phyloP scores from a whole-genome alignment of 2,329 filamentous ascomycete genomes.

The Aaosphaeria arxii region DNA sequence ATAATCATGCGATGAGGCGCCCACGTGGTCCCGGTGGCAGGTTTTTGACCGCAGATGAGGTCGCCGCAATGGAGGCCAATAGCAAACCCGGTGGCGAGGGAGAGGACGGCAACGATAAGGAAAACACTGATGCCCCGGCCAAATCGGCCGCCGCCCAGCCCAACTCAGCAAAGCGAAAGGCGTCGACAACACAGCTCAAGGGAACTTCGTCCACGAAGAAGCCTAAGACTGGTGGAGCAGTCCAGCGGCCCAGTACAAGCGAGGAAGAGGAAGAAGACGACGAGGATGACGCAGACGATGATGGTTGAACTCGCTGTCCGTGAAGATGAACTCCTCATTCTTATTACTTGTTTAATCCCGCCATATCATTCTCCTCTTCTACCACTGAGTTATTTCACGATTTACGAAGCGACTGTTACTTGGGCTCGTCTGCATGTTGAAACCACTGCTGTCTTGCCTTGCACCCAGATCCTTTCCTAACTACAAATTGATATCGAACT shows the following conservation, averaged over 20 bases:
- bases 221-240: constrained; percentile 41
- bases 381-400: constrained; percentile 18
- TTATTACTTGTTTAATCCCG: constrained; percentile 6
- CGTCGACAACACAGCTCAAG: constrained; percentile 30
- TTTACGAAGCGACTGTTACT: constrained; percentile 39
- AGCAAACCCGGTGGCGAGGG: constrained; percentile 48
- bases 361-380: constrained; percentile 11
- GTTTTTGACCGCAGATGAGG: constrained; percentile 94
- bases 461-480: constrained; percentile 16
- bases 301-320: constrained; percentile 21
- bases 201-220: constrained; percentile 45
- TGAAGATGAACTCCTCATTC: constrained; percentile 1
- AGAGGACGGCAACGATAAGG: constrained; percentile 37
- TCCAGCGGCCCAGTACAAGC: constrained; percentile 43
- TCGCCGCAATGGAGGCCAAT: constrained; percentile 73
- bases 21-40: constrained; percentile 90
- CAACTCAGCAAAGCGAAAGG: constrained; percentile 26
- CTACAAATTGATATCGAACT: constrained; percentile 26
- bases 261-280: constrained; percentile 54
- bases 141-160: constrained; percentile 18
- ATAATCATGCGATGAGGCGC: constrained; percentile 96
- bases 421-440: constrained; percentile 29
- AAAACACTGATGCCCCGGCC: constrained; percentile 30
- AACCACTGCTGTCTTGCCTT: constrained; percentile 16
- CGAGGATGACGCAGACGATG: constrained; percentile 51